phyloP scores from a whole-genome alignment of 2,329 filamentous ascomycete species.

The Zopfia rhizophila region DNA sequence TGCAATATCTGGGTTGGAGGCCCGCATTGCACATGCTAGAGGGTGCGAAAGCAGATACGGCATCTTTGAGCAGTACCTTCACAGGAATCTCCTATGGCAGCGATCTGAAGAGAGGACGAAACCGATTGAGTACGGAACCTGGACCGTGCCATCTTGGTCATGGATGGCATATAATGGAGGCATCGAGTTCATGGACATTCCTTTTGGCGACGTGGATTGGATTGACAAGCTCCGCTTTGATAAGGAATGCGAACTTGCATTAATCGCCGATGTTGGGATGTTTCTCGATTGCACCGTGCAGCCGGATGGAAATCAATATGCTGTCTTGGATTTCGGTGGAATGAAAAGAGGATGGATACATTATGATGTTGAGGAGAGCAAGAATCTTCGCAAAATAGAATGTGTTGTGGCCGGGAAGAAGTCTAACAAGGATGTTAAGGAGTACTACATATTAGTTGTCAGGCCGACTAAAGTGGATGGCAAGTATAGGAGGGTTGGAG shows the following conservation, averaged over 20 bases:
- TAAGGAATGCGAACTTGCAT: slow-evolving; percentile 21
- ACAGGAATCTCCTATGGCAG: background rate
- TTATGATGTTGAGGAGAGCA: slow-evolving; percentile 15
- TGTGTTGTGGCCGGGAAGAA: slow-evolving; percentile 12
- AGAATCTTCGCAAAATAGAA: slow-evolving; percentile 8
- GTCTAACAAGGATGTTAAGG: background rate
- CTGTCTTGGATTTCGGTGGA: slow-evolving; percentile 8
- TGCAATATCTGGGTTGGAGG: slow-evolving; percentile 1
- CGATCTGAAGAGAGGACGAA: background rate
- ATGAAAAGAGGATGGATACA: slow-evolving; percentile 14
- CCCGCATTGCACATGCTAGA: background rate
- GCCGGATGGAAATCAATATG: slow-evolving; percentile 5
- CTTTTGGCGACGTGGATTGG: slow-evolving; percentile 9
- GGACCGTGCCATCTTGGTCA: too few relatives aligned
- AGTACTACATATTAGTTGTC: slow-evolving; percentile 11
- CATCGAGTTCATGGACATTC: slow-evolving; percentile 12
- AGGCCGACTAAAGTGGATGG: slow-evolving; percentile 1
- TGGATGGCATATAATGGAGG: slow-evolving; percentile 20
- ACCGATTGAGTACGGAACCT: background rate
- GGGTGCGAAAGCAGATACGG: slow-evolving; percentile 1
- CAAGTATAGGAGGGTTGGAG: slow-evolving; percentile 13
- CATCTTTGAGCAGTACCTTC: background rate
- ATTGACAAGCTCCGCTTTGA: slow-evolving; percentile 6
- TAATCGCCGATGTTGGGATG: slow-evolving; percentile 7
- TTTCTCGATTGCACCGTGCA: slow-evolving; percentile 5